Evolutionary conservation across 495 filamentous ascomycete genomes (phyloP), one percentile per base, ranked within the genome.

Genomic region (Daldinia decipiens): DNA sequence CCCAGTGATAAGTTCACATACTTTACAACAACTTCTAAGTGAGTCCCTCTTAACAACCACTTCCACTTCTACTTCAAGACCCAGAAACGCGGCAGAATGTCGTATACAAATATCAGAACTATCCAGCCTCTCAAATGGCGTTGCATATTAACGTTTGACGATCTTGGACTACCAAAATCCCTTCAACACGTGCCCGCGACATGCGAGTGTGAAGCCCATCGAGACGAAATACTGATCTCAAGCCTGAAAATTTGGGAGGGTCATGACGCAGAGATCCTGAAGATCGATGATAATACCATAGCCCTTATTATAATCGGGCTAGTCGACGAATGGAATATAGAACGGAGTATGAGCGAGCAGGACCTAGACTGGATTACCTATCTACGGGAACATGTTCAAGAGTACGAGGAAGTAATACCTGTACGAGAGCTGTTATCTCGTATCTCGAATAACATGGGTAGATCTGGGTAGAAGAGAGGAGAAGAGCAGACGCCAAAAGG

Each of bases 311-410:
- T 62, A 21, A 6, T 67, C 12, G n/a, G 12, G n/a, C 51, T 57
- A 5, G 51, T 68, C 19, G 47, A 56, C 36, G 50, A 9, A 19
- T 68, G 65, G 65, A 9, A 40, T 12, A 40, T 68, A 11, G 38
- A 29, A 5, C 1, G 19, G 17, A 51, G 17, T 11, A 27, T 27
- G n/a, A 32, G 29, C 7, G 29, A 32, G 29, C 0, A 0, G 0
- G 1, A 32, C 29, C 29, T 6, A 9, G 51, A 13, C 27, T 57
- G 31, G 40, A 29, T 27, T 4, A 9, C 5, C 5, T 39, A 31
- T n/a, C 26, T 55, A 5, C 47, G 31, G 8, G 50, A 38, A 11
- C 17, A 26, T n/a, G 38, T 34, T 3, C 24, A 60, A 8, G 36
- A 13, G 34, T 38, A 34, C 47, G 39, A 32, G n/a, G 34, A n/a